Conservation (phyloP, 108 stramenopile genomes). For the Pseudonitzschia multiseries region DNA sequence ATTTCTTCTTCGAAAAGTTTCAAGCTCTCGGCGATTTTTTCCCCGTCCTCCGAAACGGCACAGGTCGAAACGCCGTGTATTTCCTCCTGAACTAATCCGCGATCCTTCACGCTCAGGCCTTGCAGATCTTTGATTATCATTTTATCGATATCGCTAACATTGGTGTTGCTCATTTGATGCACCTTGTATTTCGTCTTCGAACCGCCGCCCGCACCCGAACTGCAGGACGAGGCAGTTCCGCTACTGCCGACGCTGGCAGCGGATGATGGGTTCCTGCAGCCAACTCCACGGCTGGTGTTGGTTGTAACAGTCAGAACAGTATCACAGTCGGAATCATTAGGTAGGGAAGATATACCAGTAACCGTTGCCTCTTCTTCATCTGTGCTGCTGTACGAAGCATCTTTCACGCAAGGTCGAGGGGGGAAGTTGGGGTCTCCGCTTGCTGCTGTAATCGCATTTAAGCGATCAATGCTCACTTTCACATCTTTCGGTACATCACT, state of each 20-base stretch:
- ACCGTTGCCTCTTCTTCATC: background rate
- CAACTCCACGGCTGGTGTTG: background rate
- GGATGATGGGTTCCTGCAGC: background rate
- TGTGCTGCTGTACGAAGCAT: constrained; percentile 4
- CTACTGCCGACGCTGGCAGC: background rate
- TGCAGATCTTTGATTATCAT: background rate
- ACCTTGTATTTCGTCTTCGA: background rate
- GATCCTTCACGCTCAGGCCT: background rate
- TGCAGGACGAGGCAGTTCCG: background rate
- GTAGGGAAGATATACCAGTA: background rate
- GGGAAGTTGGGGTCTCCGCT: background rate
- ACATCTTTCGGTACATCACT: background rate
- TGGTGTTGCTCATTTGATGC: background rate
- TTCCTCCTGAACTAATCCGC: constrained; percentile 3
- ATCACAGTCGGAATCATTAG: background rate
- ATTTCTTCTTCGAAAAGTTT: constrained; percentile 4
- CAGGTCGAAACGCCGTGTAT: constrained; percentile 8
- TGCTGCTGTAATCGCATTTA: background rate
- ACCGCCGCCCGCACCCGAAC: background rate
- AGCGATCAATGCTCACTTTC: background rate
- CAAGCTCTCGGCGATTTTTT: background rate
- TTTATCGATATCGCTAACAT: background rate
- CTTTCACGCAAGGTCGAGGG: background rate
- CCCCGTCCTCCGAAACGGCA: background rate
- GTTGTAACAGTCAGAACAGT: background rate